Percentiles rank a stretch among this genome's conserved stretches.
phyloP scores from a whole-genome alignment of 1,284 basidiomycete genomes.

The Nidula niveotomentosa region DNA sequence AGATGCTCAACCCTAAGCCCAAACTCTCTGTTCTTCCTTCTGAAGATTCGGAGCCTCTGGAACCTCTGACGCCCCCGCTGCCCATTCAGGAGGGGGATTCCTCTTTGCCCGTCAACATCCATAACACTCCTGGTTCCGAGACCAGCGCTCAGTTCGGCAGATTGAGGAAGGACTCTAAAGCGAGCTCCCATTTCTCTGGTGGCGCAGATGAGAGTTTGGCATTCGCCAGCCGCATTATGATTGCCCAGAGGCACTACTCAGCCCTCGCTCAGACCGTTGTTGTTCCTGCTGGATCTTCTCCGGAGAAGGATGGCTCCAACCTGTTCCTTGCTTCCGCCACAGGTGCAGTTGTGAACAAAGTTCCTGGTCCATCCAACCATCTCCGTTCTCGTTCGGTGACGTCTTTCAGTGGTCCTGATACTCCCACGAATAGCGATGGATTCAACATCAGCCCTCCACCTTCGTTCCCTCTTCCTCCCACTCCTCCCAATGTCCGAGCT shows the following conservation, averaged over 20 bases:
- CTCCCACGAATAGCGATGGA: constrained; percentile 27
- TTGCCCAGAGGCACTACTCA: constrained; percentile 69
- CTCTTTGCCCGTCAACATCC: constrained; percentile 34
- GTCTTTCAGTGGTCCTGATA: constrained; percentile 42
- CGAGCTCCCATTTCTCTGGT: constrained; percentile 50
- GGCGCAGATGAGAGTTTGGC: constrained; percentile 45
- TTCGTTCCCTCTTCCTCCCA: constrained; percentile 65
- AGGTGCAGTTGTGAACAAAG: constrained; percentile 28
- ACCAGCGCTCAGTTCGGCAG: constrained; percentile 54
- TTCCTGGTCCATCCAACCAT: constrained; percentile 28
- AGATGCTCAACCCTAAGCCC: constrained; percentile 57
- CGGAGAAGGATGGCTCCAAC: constrained; percentile 31
- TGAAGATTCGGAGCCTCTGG: constrained; percentile 33
- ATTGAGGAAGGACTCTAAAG: constrained; percentile 49
- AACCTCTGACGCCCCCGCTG: constrained; percentile 38
- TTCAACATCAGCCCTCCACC: constrained; percentile 60
- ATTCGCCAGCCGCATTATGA: constrained; percentile 58
- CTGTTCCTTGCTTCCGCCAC: constrained; percentile 31
- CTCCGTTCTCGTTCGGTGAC: constrained; percentile 48
- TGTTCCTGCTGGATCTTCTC: constrained; percentile 39
- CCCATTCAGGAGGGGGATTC: constrained; percentile 46
- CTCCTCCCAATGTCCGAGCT: constrained; percentile 57
- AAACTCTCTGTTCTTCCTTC: constrained; percentile 66
- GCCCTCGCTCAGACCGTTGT: constrained; percentile 61
- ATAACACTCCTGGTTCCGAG: constrained; percentile 51